Conservation (phyloP, 345 rosid genomes). For the Euphorbia lathyris region DNA sequence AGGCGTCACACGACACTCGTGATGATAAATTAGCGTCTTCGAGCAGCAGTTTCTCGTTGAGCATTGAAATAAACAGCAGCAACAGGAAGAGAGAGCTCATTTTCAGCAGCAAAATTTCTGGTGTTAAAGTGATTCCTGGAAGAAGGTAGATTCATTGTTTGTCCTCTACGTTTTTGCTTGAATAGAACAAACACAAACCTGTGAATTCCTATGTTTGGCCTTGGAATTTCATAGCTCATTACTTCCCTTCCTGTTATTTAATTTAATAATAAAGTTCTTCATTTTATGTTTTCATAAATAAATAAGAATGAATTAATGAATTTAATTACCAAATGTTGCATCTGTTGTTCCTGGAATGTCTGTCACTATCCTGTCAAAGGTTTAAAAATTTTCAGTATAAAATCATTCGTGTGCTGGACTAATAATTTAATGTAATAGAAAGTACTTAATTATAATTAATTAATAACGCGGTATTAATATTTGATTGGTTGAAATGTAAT, state of each 20-base stretch:
- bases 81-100: constrained; percentile 65
- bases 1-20: no score
- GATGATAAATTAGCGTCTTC: constrained; percentile 31
- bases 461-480: no score
- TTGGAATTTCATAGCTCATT: constrained; percentile 79
- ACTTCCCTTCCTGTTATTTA: constrained; percentile 54
- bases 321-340: constrained; percentile 80
- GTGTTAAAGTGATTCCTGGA: constrained; percentile 51
- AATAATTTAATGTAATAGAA: no score
- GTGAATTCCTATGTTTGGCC: constrained; percentile 94
- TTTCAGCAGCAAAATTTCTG: constrained; percentile 44
- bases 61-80: constrained; percentile 76
- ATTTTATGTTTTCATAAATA: no score
- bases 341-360: constrained; percentile 98
- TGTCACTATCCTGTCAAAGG: constrained; percentile 64
- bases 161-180: constrained; percentile 74
- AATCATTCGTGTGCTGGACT: no score
- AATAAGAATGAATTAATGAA: no score
- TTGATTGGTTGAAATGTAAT: no score
- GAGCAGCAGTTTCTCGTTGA: constrained; percentile 63
- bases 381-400: background rate
- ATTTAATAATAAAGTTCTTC: no score
- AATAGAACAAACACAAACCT: constrained; percentile 80
- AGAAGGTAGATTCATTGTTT: constrained; percentile 39
- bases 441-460: no score